Evolutionary conservation across 2,329 filamentous ascomycete species (phyloP), one percentile per base, ranked within the genome.

Genomic region (Purpureocillium takamizusanense): DNA sequence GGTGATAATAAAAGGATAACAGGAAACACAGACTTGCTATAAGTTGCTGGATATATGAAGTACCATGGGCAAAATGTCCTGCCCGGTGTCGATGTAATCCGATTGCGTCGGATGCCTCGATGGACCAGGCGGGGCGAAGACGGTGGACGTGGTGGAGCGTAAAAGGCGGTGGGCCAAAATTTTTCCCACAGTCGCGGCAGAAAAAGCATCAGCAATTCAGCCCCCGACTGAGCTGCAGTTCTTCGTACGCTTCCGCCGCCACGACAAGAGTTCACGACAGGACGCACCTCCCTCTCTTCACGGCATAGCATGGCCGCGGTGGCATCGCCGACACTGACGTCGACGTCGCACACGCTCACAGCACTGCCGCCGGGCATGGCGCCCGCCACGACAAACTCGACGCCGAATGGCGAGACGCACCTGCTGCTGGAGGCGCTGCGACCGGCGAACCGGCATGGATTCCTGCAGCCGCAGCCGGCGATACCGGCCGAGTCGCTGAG

Each of bases 401-500:
- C 45, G 44, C 40, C 47, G 39, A 49, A 52, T 42, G 55, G 57
- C 45, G 59, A 65, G 45, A 58, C 69, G 37, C 60, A 67, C 48
- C 66, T 68, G 18, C 67, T 84, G 42, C 63, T 81, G 43, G 68
- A 78, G 42, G 70, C 66, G 45, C 67, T 86, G 35, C 63, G 61
- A 46, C 61, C 78, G 13, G 64, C 69, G 41, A 75, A 77, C 42
- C 82, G 85, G 11, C 81, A 89, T 54, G 59, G 63, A 18, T 94
- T 95, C 55, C 69, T 95, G n/a, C 80, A 83, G 46, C 88, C 90
- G 4, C 69, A 76, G 3, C 52, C 72, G 7, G 63, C 75, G 16
- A 69, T 94, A 25, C 77, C 86, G 33, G 72, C 74, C 25, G 78
- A 82, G 3, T 81, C 86, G 14, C 67, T 92, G 16, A 73, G 78